These are phyloP conservation scores for Rhodotorula taiwanensis DNA, from an alignment of 768 basidiomycete species.

Conservation along the genomic window DNA sequence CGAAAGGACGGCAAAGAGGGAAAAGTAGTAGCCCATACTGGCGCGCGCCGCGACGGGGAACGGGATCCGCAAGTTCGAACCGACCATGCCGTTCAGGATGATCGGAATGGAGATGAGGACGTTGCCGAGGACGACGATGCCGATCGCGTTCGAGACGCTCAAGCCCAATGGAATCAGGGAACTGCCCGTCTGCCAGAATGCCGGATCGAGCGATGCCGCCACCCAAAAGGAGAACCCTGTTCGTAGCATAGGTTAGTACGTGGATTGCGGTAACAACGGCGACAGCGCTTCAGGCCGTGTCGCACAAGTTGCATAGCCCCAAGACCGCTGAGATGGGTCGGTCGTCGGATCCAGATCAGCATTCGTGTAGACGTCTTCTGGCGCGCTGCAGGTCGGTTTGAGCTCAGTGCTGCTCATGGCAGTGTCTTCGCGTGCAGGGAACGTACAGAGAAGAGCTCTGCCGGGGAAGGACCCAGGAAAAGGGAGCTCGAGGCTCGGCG, in stretches of 20 bases:
- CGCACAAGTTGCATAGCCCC: conserved; percentile 29
- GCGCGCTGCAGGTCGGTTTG: conserved; percentile 11
- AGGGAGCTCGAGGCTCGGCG: not conserved
- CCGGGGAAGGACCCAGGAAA: conserved; percentile 8
- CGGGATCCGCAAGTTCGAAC: conserved; percentile 48
- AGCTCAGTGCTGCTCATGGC: no score
- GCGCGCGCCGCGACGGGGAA: conserved; percentile 75
- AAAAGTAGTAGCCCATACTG: conserved; percentile 82
- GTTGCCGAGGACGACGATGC: conserved; percentile 65
- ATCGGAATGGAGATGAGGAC: conserved; percentile 64
- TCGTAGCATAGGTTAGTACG: no score
- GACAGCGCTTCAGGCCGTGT: not conserved
- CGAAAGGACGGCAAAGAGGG: conserved; percentile 75
- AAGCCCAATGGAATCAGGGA: conserved; percentile 25
- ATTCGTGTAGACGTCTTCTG: conserved; percentile 32
- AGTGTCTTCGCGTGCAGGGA: no score
- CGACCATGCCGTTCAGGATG: conserved; percentile 61
- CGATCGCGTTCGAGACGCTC: conserved; percentile 11
- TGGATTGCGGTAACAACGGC: no score
- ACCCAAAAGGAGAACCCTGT: conserved; percentile 33
- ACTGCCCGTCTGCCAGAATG: conserved; percentile 20
- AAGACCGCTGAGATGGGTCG: conserved; percentile 17
- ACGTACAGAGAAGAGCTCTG: conserved; percentile 27
- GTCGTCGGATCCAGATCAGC: conserved; percentile 30
- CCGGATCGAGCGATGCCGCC: conserved; percentile 30